These are phyloP conservation scores for Neurospora sp. DNA, from an alignment of 2,329 filamentous ascomycete genomes.

Conservation along the genomic window DNA sequence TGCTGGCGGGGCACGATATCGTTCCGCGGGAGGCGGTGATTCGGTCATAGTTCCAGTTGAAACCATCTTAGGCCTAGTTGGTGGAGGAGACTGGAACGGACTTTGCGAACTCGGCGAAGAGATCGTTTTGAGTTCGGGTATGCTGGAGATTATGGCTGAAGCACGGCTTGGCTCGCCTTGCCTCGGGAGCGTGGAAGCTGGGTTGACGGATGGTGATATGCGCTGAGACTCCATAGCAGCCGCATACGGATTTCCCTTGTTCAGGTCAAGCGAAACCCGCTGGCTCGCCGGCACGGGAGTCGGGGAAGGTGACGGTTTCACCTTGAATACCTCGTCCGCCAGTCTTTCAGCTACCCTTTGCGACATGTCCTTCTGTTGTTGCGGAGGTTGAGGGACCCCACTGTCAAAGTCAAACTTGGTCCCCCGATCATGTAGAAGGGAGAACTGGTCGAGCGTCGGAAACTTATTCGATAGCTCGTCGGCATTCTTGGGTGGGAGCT, in stretches of 20 bases:
- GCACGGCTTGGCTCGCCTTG: conserved; percentile 44
- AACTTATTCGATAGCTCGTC: conserved; percentile 83
- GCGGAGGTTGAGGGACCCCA: conserved; percentile 34
- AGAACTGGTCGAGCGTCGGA: conserved; percentile 87
- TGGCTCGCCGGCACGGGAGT: conserved; percentile 20
- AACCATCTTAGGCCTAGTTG: conserved; percentile 30
- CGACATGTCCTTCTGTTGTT: conserved; percentile 45
- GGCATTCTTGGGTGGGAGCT: conserved; percentile 38
- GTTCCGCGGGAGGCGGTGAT: conserved; percentile 34
- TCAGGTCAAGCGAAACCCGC: conserved; percentile 21
- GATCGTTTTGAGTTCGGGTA: conserved; percentile 50
- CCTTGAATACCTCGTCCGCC: conserved; percentile 74
- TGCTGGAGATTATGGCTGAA: conserved; percentile 53
- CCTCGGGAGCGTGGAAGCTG: conserved; percentile 31
- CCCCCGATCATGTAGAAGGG: conserved; percentile 75
- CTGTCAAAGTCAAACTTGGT: conserved; percentile 75
- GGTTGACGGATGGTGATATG: conserved; percentile 28
- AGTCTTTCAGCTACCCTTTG: conserved; percentile 60
- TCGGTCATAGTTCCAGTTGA: conserved; percentile 73
- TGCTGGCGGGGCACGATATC: conserved; percentile 30
- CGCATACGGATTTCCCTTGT: conserved; percentile 20
- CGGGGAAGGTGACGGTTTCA: conserved; percentile 23
- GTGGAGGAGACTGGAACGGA: conserved; percentile 19
- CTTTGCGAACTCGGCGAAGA: conserved; percentile 32
- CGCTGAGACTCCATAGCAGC: conserved; percentile 19